Base-by-base conservation (phyloP, 805 yeast species). In the Metschnikowia koreensis region DNA sequence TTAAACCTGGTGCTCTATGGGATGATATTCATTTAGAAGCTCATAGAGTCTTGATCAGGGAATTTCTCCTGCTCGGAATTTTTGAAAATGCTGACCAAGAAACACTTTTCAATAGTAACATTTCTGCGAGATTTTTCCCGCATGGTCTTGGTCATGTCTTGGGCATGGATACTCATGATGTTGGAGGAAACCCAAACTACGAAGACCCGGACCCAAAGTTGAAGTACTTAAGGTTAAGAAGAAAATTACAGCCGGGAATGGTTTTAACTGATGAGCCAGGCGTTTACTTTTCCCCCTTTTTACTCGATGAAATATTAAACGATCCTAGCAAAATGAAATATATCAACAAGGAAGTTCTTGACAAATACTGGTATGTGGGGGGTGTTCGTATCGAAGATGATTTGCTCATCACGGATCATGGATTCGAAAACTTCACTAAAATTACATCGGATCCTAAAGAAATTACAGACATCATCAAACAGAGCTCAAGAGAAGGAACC, bases 381-480 rank as follows among this genome's bases (percentile, higher is more conserved):
- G 99, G 99, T 42, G 97, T 93, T 6, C 82, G 99, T 68, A 90
- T 93, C 51, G 99, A 93, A 69, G 99, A 93, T 66, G 97, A 93
- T 64, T 79, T 94, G 40, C 71, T 89, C 42, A 86, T 93, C 31
- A 89, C 96, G 1, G 76, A 77, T 44, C 73, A 71, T 48, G 98
- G 98, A 0, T 82, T 70, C 63, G 96, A 91, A 63, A 87, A 89
- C 60, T 73, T 93, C 48, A 93, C 97, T 1, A 78, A 80, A 28
- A 83, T 93, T 48, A 89, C 97, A 1, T 85, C 87, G 52, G 96
- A 94, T 65, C 91, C 97, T 1, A 80, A 77, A 4, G 96, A 91
- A 67, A 86, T 93, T 48, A 79, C 88, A 40, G 75, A 75, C 58
- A 89, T 94, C 57, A 96, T 93, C 27, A 77, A 81, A 56, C 76